These are phyloP conservation scores for Phaffomyces opuntiae DNA, from an alignment of 805 yeast species.

Conservation along the genomic window DNA sequence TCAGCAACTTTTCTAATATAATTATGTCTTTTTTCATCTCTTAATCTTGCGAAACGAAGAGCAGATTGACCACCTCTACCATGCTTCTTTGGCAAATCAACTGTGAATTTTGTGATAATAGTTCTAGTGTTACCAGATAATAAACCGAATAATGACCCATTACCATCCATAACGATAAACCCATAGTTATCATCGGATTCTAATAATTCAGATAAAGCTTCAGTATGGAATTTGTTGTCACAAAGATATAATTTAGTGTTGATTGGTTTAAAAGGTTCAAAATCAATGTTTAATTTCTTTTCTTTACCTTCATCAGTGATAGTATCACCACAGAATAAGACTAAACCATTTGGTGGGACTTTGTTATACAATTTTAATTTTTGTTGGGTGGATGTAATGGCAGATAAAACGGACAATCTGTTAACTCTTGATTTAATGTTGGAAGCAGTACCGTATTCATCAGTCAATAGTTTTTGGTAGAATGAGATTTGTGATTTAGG, in stretches of 20 bases:
- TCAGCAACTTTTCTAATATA: conserved; percentile 98
- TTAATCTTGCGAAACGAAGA: conserved; percentile 94
- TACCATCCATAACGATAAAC: conserved; percentile 99
- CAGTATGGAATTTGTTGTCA: conserved; percentile 98
- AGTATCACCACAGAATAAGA: conserved; percentile 97
- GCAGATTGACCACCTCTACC: conserved; percentile 99
- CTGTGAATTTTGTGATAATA: conserved; percentile 90
- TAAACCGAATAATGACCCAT: conserved; percentile 93
- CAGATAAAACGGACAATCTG: conserved; percentile 89
- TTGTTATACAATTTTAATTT: conserved; percentile 81
- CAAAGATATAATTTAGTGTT: conserved; percentile 94
- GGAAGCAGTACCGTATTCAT: conserved; percentile 98
- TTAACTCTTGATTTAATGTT: conserved; percentile 97
- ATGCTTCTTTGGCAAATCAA: conserved; percentile 98
- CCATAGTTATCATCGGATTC: conserved; percentile 97
- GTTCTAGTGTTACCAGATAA: conserved; percentile 96
- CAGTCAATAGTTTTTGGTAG: conserved; percentile 85
- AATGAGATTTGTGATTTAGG: conserved; percentile 92
- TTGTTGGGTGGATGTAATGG: conserved; percentile 97
- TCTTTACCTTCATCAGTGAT: conserved; percentile 96
- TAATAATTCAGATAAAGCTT: conserved; percentile 86
- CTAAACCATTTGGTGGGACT: conserved; percentile 94
- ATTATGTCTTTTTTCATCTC: conserved; percentile 99
- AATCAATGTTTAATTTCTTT: conserved; percentile 92
- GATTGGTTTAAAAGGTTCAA: conserved; percentile 98